phyloP scores from a whole-genome alignment of 2,329 filamentous ascomycete genomes.

The Graphiopsis chlorocephala region DNA sequence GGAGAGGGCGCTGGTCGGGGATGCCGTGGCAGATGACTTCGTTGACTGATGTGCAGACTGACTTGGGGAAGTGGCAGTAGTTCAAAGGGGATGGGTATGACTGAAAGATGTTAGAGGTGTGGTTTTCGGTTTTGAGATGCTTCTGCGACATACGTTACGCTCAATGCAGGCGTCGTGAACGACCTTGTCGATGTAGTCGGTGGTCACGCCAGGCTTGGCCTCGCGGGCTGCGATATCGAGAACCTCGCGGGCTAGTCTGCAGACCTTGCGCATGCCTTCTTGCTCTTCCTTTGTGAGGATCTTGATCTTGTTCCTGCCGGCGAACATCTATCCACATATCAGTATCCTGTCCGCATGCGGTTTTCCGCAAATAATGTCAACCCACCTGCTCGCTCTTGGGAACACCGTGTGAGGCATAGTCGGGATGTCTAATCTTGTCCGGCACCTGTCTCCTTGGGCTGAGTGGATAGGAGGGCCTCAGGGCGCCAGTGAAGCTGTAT shows the following conservation, averaged over 20 bases:
- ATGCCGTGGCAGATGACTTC: constrained; percentile 98
- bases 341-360: neutral
- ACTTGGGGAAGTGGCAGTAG: constrained; percentile 94
- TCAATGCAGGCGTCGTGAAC: constrained; percentile 92
- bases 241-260: constrained; percentile 79
- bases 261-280: constrained; percentile 87
- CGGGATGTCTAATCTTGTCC: constrained; percentile 73
- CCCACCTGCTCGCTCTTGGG: constrained; percentile 61
- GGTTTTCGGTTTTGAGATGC: no score
- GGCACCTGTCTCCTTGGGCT: constrained; percentile 69
- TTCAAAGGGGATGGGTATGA: constrained; percentile 90
- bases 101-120: constrained; percentile 45
- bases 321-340: neutral
- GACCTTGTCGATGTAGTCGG: constrained; percentile 86
- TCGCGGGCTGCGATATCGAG: constrained; percentile 83
- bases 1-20: constrained; percentile 77
- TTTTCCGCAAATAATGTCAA: neutral
- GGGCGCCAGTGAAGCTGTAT: constrained; percentile 72
- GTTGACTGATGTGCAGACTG: constrained; percentile 89
- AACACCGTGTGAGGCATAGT: constrained; percentile 81
- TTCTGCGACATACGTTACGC: constrained; percentile 64
- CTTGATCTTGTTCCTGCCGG: constrained; percentile 72
- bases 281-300: constrained; percentile 74
- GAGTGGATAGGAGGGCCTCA: constrained; percentile 68
- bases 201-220: constrained; percentile 80